phyloP scores from a whole-genome alignment of 2,329 filamentous ascomycete genomes.

The Emydomyces testavorans region DNA sequence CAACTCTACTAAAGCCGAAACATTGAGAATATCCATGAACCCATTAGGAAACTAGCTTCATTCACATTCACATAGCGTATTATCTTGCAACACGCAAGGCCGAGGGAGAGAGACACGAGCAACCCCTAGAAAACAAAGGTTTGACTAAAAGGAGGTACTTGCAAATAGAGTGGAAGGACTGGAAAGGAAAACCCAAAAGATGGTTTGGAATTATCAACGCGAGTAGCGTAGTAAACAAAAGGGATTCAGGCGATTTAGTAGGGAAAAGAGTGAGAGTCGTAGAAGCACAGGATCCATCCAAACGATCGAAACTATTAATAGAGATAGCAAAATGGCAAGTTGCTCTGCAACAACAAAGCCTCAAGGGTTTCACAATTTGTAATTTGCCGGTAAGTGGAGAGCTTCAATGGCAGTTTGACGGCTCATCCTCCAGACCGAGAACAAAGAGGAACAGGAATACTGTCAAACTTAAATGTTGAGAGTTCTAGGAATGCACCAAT shows the following conservation, averaged over 20 bases:
- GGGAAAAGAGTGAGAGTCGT: constrained; percentile 3
- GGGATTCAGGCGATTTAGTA: constrained; percentile 6
- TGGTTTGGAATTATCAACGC: neutral
- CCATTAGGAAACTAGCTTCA: constrained; percentile 1
- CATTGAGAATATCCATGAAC: neutral
- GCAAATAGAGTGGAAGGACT: neutral
- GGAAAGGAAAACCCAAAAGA: constrained; percentile 1
- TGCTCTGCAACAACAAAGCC: constrained; percentile 10
- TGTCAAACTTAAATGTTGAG: neutral
- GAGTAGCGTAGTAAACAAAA: neutral
- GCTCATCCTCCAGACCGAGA: constrained; percentile 2
- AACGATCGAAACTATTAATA: constrained; percentile 2
- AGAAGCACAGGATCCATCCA: neutral
- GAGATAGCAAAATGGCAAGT: neutral
- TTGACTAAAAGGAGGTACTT: neutral
- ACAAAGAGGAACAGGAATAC: neutral
- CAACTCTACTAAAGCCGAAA: neutral
- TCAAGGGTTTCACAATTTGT: neutral
- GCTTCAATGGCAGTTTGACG: constrained; percentile 3
- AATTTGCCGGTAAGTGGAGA: constrained; percentile 1
- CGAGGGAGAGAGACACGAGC: constrained; percentile 6
- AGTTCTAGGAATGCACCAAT: constrained; percentile 4
- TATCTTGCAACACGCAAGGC: neutral
- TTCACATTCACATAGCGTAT: constrained; percentile 7
- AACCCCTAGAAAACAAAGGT: neutral